phyloP scores from a whole-genome alignment of 768 basidiomycete species.

The Phlebiopsis gigantea region DNA sequence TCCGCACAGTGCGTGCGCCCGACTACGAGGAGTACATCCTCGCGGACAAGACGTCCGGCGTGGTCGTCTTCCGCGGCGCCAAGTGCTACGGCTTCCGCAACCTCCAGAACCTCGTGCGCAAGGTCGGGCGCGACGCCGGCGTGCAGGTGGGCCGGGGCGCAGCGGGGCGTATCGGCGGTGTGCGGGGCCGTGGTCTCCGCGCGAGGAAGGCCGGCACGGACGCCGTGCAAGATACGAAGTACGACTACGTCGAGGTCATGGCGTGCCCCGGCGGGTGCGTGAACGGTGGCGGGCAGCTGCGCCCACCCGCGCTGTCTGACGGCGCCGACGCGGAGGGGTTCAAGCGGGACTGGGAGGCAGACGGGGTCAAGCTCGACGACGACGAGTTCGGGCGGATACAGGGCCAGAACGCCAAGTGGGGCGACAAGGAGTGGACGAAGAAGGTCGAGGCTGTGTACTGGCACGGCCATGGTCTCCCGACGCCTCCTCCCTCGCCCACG shows the following conservation, averaged over 20 bases:
- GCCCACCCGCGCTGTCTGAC: slow-evolving; percentile 14
- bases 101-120: slow-evolving; percentile 92
- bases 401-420: slow-evolving; percentile 63
- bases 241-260: slow-evolving; percentile 98
- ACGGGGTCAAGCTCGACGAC: slow-evolving; percentile 38
- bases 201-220: slow-evolving; percentile 20
- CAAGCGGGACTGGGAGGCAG: slow-evolving; percentile 53
- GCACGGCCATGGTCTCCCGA: slow-evolving; percentile 39
- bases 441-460: slow-evolving; percentile 84
- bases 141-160: slow-evolving; percentile 68
- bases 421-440: slow-evolving; percentile 76
- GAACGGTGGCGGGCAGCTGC: slow-evolving; percentile 91
- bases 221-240: slow-evolving; percentile 36
- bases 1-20: slow-evolving; percentile 59
- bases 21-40: slow-evolving; percentile 78
- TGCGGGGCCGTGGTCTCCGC: slow-evolving; percentile 20
- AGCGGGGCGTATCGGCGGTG: slow-evolving; percentile 41
- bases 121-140: slow-evolving; percentile 83
- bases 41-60: slow-evolving; percentile 38
- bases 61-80: slow-evolving; percentile 83
- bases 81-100: slow-evolving; percentile 98
- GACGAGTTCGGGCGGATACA: slow-evolving; percentile 15
- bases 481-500: slow-evolving; percentile 41
- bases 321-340: slow-evolving; percentile 60
- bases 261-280: slow-evolving; percentile 97